Conservation (phyloP, 257 asterid species). For the Voacanga thouarsii region DNA sequence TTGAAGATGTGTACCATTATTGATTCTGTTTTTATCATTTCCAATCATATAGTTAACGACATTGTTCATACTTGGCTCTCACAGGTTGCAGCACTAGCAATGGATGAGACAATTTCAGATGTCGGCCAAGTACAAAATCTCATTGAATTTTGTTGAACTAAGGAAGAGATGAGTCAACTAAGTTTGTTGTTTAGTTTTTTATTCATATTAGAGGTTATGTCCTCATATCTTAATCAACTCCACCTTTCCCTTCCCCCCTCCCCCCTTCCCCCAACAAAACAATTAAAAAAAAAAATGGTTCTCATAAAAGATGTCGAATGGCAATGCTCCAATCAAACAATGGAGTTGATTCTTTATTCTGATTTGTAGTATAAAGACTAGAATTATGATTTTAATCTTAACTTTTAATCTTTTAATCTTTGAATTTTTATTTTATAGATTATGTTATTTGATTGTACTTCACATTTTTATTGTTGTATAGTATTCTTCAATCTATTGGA, state of each 20-base stretch:
- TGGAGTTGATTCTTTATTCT: background rate
- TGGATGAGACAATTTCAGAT: conserved; percentile 93
- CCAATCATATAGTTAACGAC: too few relatives aligned
- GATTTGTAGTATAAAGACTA: background rate
- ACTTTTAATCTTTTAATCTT: background rate
- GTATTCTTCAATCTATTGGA: background rate
- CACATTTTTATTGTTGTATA: background rate
- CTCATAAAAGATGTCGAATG: background rate
- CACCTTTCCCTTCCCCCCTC: too few relatives aligned
- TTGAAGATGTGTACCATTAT: too few relatives aligned
- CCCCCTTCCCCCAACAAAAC: too few relatives aligned
- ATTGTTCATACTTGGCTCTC: too few relatives aligned
- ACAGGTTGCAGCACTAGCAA: conserved; percentile 95
- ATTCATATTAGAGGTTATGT: background rate
- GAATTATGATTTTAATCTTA: background rate
- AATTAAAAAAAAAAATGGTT: background rate
- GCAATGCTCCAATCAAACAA: background rate
- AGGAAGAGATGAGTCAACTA: conserved; percentile 81
- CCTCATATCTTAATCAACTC: background rate
- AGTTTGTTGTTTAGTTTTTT: background rate
- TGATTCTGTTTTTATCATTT: too few relatives aligned
- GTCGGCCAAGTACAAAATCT: conserved; percentile 99
- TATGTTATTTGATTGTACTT: background rate
- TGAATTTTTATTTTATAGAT: background rate
- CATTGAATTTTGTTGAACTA: conserved; percentile 89